Evolutionary conservation across 345 rosid species (phyloP), one percentile per base, ranked within the genome.

Genomic region (Gossypium mustelinum): DNA sequence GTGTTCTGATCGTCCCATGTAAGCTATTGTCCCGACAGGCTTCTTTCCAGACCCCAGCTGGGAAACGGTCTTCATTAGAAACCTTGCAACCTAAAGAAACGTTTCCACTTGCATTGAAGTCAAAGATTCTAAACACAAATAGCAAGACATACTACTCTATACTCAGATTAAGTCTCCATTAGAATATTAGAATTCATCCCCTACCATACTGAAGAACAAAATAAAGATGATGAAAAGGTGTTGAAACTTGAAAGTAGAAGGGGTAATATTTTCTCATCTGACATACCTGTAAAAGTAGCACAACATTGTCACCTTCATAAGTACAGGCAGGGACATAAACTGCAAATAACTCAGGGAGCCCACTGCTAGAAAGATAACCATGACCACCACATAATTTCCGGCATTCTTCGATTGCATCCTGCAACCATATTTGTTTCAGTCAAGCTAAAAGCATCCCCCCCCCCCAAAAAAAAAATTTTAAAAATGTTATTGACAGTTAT

Each of bases 361-460:
- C 98, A 78, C 98, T 93, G 87, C 92, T 81, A 75, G 84, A 83
- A 65, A 96, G 87, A 85, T 96, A 96, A 47, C 99, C 99, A 83
- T 96, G 99, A 72, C 99, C 99, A 79, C 99, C 98, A 57, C 98
- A 96, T 72, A 96, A 77, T 82, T 96, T 96, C 69, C 98, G 86
- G 77, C 98, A 96, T 86, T 96, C 99, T 92, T 96, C 99, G 73
- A 96, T 93, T 17, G 75, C 98, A 86, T 96, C 97, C 99, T 95
- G 89, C 71, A 81, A 59, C 65, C 56, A 70, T 57, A 71, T 57
- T 25, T 44, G 57, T 18, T 70, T 54, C 50, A 44, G 57, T 64
- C n/a, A 76, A 77, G 34, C 61, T 10, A 12, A 74, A 65, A 20
- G 27, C 50, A 52, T 9, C 39, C 39, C 39, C 7, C 39, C 7